phyloP scores from a whole-genome alignment of 1,139 yeast genomes.

The Eremothecium coryli region DNA sequence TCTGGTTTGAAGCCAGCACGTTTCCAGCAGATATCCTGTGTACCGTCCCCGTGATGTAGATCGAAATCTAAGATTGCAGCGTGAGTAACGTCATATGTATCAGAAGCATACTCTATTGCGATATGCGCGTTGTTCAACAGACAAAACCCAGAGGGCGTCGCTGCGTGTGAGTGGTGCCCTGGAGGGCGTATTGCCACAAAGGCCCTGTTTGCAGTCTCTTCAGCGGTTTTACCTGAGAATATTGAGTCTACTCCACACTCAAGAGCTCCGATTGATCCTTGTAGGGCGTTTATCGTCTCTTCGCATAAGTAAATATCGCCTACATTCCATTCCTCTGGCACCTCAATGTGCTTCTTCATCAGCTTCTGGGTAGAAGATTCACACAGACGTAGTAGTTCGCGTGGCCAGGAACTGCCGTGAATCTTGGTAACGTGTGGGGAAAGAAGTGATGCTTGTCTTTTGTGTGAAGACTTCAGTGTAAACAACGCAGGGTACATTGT shows the following conservation, averaged over 20 bases:
- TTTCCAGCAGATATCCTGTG: constrained; percentile 82
- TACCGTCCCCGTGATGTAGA: constrained; percentile 88
- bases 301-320: constrained; percentile 75
- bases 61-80: constrained; percentile 79
- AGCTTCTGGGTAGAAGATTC: constrained; percentile 49
- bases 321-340: constrained; percentile 73
- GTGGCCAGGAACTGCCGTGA: constrained; percentile 74
- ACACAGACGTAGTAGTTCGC: constrained; percentile 50
- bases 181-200: constrained; percentile 75
- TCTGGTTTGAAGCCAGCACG: constrained; percentile 42
- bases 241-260: constrained; percentile 63
- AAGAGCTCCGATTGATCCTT: constrained; percentile 72
- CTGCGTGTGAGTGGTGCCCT: constrained; percentile 85
- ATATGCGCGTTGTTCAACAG: constrained; percentile 74
- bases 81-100: constrained; percentile 58
- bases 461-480: constrained; percentile 38
- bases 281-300: constrained; percentile 60
- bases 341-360: constrained; percentile 52
- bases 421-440: constrained; percentile 55
- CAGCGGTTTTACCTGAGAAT: constrained; percentile 30
- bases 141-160: constrained; percentile 83
- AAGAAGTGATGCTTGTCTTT: constrained; percentile 19
- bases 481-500: constrained; percentile 60
- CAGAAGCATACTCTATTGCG: constrained; percentile 71
- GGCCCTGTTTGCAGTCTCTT: constrained; percentile 42